These are phyloP conservation scores for Ophiocytium majus DNA, from an alignment of 352 stramenopile species.

Conservation along the genomic window DNA sequence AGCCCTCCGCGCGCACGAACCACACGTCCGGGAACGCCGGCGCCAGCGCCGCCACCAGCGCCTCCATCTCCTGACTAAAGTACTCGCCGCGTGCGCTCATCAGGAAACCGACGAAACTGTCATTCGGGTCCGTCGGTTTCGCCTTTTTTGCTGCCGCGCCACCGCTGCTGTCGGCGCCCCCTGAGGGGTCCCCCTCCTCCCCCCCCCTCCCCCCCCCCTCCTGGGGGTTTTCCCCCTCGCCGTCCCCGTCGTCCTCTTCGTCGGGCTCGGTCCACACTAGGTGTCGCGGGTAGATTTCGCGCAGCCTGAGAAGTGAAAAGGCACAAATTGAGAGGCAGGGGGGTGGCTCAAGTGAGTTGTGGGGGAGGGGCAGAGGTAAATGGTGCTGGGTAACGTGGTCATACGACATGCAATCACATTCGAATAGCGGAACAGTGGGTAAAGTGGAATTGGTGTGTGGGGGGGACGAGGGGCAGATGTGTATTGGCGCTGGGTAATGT, in stretches of 20 bases:
- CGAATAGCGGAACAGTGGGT: neutral
- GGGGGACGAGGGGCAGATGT: too few species aligned
- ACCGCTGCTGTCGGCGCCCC: too few species aligned
- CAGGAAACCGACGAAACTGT: slow-evolving; percentile 8
- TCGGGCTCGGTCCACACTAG: slow-evolving; percentile 8
- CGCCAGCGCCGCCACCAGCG: neutral
- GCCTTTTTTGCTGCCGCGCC: too few species aligned
- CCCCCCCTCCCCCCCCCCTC: neutral
- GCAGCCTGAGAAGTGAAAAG: neutral
- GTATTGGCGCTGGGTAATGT: too few species aligned
- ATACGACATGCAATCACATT: neutral
- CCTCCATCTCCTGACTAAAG: slow-evolving; percentile 18
- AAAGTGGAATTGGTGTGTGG: neutral
- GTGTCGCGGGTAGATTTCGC: slow-evolving; percentile 14
- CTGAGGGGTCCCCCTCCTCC: too few species aligned
- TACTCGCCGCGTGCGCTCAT: slow-evolving; percentile 2
- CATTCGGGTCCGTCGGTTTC: neutral
- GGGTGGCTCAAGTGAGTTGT: neutral
- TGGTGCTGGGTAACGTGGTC: too few species aligned
- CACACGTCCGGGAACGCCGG: slow-evolving; percentile 14
- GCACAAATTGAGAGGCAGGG: neutral
- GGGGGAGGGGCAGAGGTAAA: neutral
- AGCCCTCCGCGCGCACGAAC: slow-evolving; percentile 13
- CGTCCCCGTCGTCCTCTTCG: neutral
- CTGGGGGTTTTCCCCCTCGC: neutral